These are phyloP conservation scores for Nemophila menziesii DNA, from an alignment of 257 asterid species.

Conservation along the genomic window DNA sequence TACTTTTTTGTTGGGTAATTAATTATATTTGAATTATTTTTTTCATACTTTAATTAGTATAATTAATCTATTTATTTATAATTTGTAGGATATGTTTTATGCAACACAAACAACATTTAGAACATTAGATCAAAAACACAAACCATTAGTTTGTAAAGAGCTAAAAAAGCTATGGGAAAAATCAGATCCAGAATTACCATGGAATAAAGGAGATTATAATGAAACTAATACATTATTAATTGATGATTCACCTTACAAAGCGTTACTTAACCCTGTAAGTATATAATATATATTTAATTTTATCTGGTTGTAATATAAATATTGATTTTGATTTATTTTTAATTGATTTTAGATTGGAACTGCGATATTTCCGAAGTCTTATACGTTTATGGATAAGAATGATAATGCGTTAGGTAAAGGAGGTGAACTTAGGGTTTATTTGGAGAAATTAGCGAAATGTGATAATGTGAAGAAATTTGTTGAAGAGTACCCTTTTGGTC, in stretches of 20 bases:
- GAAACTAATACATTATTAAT: slow-evolving; percentile 72
- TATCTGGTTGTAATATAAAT: too few species aligned
- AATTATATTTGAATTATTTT: too few species aligned
- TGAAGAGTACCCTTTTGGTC: slow-evolving; percentile 67
- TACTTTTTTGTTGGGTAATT: slow-evolving; percentile 85
- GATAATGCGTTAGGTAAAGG: slow-evolving; percentile 73
- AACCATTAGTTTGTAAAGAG: slow-evolving; percentile 85
- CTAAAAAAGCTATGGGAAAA: slow-evolving; percentile 65
- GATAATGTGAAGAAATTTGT: slow-evolving; percentile 43
- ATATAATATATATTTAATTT: not conserved
- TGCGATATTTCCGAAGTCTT: slow-evolving; percentile 63
- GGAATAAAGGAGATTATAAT: slow-evolving; percentile 70
- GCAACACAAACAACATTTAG: slow-evolving; percentile 54
- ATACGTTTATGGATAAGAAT: slow-evolving; percentile 22
- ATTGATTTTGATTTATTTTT: not conserved
- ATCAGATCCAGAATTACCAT: slow-evolving; percentile 39
- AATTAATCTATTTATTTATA: too few species aligned
- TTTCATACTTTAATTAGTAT: too few species aligned
- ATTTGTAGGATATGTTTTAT: slow-evolving; percentile 59
- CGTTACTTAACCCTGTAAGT: slow-evolving; percentile 87
- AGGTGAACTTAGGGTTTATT: slow-evolving; percentile 66
- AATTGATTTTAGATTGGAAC: slow-evolving; percentile 40
- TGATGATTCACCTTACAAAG: slow-evolving; percentile 98
- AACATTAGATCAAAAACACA: slow-evolving; percentile 58
- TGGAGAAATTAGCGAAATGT: slow-evolving; percentile 45